Percentiles rank a stretch among this genome's conserved stretches.
Evolutionary conservation across 805 yeast genomes (phyloP).

Genomic region (Naumovozyma castellii): DNA sequence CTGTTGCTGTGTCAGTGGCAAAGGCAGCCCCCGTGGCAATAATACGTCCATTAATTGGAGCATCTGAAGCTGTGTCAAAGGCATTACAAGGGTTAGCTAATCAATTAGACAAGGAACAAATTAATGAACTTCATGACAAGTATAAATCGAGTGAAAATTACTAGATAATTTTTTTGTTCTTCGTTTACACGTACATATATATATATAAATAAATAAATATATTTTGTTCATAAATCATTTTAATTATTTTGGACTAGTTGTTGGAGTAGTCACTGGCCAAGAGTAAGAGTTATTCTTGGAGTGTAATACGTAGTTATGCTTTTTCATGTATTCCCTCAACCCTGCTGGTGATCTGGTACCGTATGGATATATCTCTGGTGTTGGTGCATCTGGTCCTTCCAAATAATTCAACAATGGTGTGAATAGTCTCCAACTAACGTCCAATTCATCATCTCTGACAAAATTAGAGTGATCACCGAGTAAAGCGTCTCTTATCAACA

Average conservation of each 20-base stretch:
- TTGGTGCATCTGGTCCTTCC: conserved; percentile 62
- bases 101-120: conserved; percentile 60
- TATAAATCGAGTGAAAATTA: conserved; percentile 34
- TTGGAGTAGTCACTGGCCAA: conserved; percentile 77
- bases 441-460: conserved; percentile 96
- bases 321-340: conserved; percentile 49
- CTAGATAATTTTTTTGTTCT: not conserved
- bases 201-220: conserved; percentile 1
- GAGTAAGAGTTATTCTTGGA: conserved; percentile 58
- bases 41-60: conserved; percentile 81
- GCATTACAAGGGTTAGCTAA: conserved; percentile 78
- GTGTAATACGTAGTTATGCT: conserved; percentile 61
- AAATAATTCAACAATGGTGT: conserved; percentile 80
- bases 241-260: conserved; percentile 1
- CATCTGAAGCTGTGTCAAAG: conserved; percentile 80
- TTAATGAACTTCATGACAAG: conserved; percentile 53
- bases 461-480: conserved; percentile 94
- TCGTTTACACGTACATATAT: not conserved
- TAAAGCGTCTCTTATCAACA: conserved; percentile 82
- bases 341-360: conserved; percentile 84
- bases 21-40: conserved; percentile 73
- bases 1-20: conserved; percentile 57
- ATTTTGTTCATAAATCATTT: not conserved
- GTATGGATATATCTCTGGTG: conserved; percentile 64
- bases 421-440: conserved; percentile 84